Conservation (phyloP, 257 asterid genomes). For the Jasminum sambac region DNA sequence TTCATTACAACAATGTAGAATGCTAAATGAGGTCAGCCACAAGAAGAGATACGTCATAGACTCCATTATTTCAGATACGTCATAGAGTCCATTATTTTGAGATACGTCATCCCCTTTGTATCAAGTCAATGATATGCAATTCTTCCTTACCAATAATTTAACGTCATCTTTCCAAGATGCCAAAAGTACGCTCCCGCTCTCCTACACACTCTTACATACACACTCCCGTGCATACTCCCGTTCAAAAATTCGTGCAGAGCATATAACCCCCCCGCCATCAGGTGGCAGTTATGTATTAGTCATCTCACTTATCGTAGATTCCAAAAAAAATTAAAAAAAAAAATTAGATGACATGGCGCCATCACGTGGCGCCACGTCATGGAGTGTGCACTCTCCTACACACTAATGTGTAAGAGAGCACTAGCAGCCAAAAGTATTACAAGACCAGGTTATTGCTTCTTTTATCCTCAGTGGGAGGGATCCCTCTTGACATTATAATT, state of each 20-base stretch:
- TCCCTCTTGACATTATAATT: neutral
- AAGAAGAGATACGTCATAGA: neutral
- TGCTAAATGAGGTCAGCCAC: neutral
- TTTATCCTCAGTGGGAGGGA: neutral
- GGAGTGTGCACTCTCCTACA: too few species aligned
- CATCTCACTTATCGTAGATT: too few species aligned
- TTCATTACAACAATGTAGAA: neutral
- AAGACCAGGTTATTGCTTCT: neutral
- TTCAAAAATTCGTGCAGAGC: too few species aligned
- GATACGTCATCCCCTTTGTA: neutral
- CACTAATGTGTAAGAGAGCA: too few species aligned
- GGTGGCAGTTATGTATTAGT: too few species aligned
- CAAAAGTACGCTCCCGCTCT: too few species aligned
- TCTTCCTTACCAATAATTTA: neutral
- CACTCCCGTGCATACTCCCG: too few species aligned
- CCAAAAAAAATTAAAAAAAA: too few species aligned
- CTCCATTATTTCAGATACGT: neutral
- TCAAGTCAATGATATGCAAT: neutral
- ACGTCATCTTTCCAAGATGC: neutral
- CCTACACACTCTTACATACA: too few species aligned
- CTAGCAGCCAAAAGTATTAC: neutral
- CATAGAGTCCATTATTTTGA: neutral
- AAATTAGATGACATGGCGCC: too few species aligned
- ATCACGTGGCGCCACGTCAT: too few species aligned
- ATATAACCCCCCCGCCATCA: too few species aligned